Evolutionary conservation across 2,329 filamentous ascomycete species (phyloP).

Genomic region (Curvularia lunata): DNA sequence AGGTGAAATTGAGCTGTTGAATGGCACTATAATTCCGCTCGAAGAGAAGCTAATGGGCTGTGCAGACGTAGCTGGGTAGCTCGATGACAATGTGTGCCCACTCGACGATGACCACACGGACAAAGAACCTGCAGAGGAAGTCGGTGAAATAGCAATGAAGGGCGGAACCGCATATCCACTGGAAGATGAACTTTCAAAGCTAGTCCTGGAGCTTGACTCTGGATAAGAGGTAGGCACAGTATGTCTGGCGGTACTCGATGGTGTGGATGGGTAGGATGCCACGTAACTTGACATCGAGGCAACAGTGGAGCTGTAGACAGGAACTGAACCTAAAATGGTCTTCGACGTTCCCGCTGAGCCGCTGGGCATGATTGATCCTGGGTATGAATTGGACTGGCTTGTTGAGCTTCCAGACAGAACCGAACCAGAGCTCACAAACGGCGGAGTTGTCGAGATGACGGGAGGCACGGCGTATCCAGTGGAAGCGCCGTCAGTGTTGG

Average conservation of each 20-base stretch:
- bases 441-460: slow-evolving; percentile 7
- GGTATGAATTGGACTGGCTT: background rate
- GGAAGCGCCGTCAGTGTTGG: slow-evolving; percentile 4
- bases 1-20: background rate
- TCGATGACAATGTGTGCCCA: background rate
- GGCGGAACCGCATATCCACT: slow-evolving; percentile 6
- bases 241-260: slow-evolving; percentile 5
- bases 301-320: background rate
- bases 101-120: slow-evolving; percentile 7
- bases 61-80: background rate
- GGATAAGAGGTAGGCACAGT: slow-evolving; percentile 4
- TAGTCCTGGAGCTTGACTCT: background rate
- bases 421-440: slow-evolving; percentile 3
- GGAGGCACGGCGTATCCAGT: slow-evolving; percentile 9
- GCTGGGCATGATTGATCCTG: background rate
- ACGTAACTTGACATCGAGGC: slow-evolving; percentile 7
- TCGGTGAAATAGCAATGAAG: slow-evolving; percentile 6
- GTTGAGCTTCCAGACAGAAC: slow-evolving; percentile 2
- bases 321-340: background rate
- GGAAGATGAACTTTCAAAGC: slow-evolving; percentile 6
- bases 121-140: background rate
- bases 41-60: background rate
- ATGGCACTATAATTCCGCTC: slow-evolving; percentile 5
- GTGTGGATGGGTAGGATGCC: background rate
- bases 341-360: background rate